phyloP scores from a whole-genome alignment of 768 basidiomycete genomes.

The Hebeloma cylindrosporum region DNA sequence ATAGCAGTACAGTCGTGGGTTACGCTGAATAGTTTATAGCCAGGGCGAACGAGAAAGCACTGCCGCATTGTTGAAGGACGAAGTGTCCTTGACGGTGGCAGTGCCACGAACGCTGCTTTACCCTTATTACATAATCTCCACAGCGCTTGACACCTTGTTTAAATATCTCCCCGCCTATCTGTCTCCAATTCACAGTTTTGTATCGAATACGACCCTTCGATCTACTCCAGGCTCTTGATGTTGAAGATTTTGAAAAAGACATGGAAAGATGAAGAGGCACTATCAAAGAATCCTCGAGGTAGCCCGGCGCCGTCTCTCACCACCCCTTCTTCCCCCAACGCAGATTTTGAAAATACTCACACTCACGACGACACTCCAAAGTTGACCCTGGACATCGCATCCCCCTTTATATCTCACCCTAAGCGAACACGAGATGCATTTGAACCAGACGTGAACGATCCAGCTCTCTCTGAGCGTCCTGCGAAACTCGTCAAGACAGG shows the following conservation, averaged over 20 bases:
- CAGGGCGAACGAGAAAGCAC: too few relatives aligned
- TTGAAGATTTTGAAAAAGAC: slow-evolving; percentile 51
- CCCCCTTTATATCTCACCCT: not conserved
- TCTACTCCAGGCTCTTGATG: slow-evolving; percentile 30
- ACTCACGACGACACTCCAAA: not conserved
- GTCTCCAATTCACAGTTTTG: not conserved
- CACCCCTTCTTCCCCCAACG: not conserved
- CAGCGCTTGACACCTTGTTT: too few relatives aligned
- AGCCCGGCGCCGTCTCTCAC: slow-evolving; percentile 10
- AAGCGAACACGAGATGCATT: slow-evolving; percentile 24
- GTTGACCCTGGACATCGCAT: not conserved
- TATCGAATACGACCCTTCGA: not conserved
- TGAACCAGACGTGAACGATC: slow-evolving; percentile 16
- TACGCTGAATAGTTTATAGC: not conserved
- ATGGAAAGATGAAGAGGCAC: slow-evolving; percentile 39
- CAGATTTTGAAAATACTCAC: not conserved
- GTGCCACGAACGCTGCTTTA: too few relatives aligned
- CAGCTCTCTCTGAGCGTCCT: slow-evolving; percentile 20
- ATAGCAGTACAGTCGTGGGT: not conserved
- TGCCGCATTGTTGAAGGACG: too few relatives aligned
- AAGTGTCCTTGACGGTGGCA: too few relatives aligned
- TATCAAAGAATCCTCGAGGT: slow-evolving; percentile 18
- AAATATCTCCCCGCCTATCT: not conserved
- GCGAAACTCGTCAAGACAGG: slow-evolving; percentile 21
- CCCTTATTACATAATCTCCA: too few relatives aligned